These are phyloP conservation scores for Neonectria magnoliae DNA, from an alignment of 2,329 filamentous ascomycete species.

Conservation along the genomic window DNA sequence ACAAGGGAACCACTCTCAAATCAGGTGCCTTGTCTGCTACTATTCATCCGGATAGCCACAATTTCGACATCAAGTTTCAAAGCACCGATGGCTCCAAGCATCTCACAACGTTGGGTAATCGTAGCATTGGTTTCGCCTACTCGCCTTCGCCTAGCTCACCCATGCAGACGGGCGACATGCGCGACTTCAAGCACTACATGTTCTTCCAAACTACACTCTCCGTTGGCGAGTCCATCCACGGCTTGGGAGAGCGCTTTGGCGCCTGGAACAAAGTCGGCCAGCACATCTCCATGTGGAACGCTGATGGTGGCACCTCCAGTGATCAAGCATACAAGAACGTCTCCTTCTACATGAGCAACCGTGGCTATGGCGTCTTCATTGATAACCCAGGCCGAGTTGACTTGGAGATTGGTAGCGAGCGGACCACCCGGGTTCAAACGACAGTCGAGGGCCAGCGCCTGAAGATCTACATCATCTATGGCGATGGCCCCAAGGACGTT, in stretches of 20 bases:
- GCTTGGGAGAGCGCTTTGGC: slow-evolving; percentile 80
- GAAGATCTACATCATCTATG: slow-evolving; percentile 80
- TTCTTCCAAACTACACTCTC: slow-evolving; percentile 65
- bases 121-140: slow-evolving; percentile 53
- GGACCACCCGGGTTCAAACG: slow-evolving; percentile 76
- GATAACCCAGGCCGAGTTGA: slow-evolving; percentile 76
- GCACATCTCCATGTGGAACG: slow-evolving; percentile 71
- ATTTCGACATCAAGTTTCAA: slow-evolving; percentile 52
- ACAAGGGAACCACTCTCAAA: slow-evolving; percentile 49
- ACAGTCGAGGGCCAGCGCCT: slow-evolving; percentile 74
- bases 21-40: slow-evolving; percentile 51
- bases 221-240: slow-evolving; percentile 75
- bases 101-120: slow-evolving; percentile 52
- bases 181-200: slow-evolving; percentile 63
- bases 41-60: slow-evolving; percentile 48
- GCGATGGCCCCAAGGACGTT: slow-evolving; percentile 76
- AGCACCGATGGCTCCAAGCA: slow-evolving; percentile 48
- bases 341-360: slow-evolving; percentile 74
- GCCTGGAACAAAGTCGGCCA: slow-evolving; percentile 82
- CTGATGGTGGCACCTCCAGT: slow-evolving; percentile 72
- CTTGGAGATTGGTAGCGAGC: slow-evolving; percentile 78
- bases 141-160: slow-evolving; percentile 47
- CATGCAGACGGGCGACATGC: slow-evolving; percentile 49
- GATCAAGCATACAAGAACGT: slow-evolving; percentile 80
- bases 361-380: slow-evolving; percentile 82